A percentile compares a stretch with the other conserved stretches of the same genome.
Evolutionary conservation across 2,329 filamentous ascomycete genomes (phyloP).

Genomic region (Aspergillus puulaauensis): DNA sequence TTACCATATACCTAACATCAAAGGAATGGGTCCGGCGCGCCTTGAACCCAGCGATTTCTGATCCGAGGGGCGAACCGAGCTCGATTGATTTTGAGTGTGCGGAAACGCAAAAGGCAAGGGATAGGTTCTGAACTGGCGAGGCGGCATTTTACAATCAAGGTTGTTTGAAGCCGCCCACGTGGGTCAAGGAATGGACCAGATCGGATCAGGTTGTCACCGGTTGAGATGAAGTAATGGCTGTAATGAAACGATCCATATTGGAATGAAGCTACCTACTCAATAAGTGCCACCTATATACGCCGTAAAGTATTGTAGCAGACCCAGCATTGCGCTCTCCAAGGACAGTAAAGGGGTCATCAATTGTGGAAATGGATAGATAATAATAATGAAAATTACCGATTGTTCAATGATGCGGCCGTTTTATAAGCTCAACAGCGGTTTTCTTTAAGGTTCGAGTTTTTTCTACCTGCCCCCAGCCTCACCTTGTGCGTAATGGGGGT

Average conservation of each 20-base stretch:
- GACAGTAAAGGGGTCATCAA: background rate
- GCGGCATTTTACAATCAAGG: background rate
- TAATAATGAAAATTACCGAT: background rate
- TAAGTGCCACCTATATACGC: slow-evolving; percentile 2
- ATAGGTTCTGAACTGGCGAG: slow-evolving; percentile 3
- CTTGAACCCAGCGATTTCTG: slow-evolving; percentile 28
- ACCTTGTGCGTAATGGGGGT: background rate
- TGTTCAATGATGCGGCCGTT: background rate
- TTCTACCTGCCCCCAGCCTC: background rate
- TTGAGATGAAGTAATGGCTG: background rate
- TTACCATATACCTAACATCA: background rate
- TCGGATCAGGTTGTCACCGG: background rate
- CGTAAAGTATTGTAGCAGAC: slow-evolving; percentile 2
- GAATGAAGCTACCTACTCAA: background rate
- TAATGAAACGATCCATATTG: background rate
- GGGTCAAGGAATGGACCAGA: background rate
- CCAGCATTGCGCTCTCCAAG: slow-evolving; percentile 1
- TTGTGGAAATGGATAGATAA: background rate
- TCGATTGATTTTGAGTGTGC: slow-evolving; percentile 30
- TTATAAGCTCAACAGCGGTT: background rate
- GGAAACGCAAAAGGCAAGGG: slow-evolving; percentile 19
- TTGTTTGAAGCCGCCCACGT: no score
- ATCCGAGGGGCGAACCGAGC: slow-evolving; percentile 25
- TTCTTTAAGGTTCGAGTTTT: background rate
- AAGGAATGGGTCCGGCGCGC: slow-evolving; percentile 30